phyloP scores from a whole-genome alignment of 23 red algal species.

The Gracilaria caudata region DNA sequence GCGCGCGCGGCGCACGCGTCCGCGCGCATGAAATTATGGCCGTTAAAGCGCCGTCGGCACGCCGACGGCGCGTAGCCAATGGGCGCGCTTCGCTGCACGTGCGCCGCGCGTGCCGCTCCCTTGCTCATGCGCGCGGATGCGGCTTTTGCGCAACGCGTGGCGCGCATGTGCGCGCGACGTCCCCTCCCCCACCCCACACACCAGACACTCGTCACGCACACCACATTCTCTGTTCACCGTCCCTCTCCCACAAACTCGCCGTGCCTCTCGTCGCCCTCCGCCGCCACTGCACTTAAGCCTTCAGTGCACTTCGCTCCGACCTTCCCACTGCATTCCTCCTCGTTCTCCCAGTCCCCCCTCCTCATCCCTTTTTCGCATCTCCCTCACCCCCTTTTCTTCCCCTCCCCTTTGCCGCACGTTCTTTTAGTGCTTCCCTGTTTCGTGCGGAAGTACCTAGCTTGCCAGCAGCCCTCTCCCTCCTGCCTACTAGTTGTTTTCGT shows the following conservation, averaged over 20 bases:
- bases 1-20: too few relatives aligned
- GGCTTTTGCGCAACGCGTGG: slow-evolving; percentile 7
- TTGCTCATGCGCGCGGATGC: neutral
- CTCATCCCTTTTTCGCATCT: neutral
- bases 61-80: neutral
- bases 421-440: neutral
- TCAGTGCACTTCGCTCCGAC: slow-evolving; percentile 13
- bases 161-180: neutral
- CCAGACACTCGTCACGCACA: slow-evolving; percentile 16
- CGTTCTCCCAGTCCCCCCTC: neutral
- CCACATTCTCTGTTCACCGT: slow-evolving; percentile 2
- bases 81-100: too few relatives aligned
- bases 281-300: slow-evolving; percentile 33
- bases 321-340: neutral
- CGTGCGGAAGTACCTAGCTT: neutral
- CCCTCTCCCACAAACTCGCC: neutral
- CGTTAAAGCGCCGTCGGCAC: neutral
- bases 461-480: slow-evolving; percentile 1
- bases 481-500: slow-evolving; percentile 6
- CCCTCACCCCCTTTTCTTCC: neutral
- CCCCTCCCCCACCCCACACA: neutral
- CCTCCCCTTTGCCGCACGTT: neutral
- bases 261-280: neutral
- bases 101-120: neutral
- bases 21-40: too few relatives aligned